Evolutionary conservation across 2,329 filamentous ascomycete genomes (phyloP).

Genomic region (Orbilia brochopaga): DNA sequence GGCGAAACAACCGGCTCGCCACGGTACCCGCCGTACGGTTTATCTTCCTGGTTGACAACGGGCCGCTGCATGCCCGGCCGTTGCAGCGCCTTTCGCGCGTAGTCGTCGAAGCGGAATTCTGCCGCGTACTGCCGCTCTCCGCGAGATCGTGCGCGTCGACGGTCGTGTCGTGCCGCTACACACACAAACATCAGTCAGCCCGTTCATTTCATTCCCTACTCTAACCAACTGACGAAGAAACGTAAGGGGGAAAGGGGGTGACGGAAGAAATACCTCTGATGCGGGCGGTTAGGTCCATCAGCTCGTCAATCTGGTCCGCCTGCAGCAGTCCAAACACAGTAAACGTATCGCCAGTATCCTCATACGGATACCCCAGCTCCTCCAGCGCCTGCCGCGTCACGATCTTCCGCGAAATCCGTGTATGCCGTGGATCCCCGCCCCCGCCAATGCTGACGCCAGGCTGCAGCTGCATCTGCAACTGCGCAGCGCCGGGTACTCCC

Average conservation of each 20-base stretch:
- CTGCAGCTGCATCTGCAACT: no score
- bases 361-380: conserved; percentile 79
- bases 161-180: conserved; percentile 46
- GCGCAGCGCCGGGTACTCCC: conserved; percentile 13
- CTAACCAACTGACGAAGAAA: no score
- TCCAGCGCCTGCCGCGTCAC: conserved; percentile 86
- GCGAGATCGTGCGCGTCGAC: conserved; percentile 41
- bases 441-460: no score
- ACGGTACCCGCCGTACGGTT: conserved; percentile 18
- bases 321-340: conserved; percentile 44
- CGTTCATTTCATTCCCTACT: background rate
- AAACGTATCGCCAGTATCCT: conserved; percentile 69
- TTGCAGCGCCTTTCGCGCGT: conserved; percentile 15
- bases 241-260: background rate
- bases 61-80: conserved; percentile 9
- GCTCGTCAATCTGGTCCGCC: conserved; percentile 30
- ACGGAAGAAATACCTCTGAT: conserved; percentile 37
- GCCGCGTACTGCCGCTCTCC: conserved; percentile 27
- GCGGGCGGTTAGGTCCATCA: conserved; percentile 46
- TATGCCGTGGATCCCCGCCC: conserved; percentile 58
- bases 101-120: conserved; percentile 36
- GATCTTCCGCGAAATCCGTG: conserved; percentile 90
- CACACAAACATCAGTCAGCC: background rate
- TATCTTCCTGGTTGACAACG: conserved; percentile 31
- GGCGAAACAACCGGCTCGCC: conserved; percentile 1